Conservation (phyloP, 2,329 filamentous ascomycete species). For the Alternaria sp. region DNA sequence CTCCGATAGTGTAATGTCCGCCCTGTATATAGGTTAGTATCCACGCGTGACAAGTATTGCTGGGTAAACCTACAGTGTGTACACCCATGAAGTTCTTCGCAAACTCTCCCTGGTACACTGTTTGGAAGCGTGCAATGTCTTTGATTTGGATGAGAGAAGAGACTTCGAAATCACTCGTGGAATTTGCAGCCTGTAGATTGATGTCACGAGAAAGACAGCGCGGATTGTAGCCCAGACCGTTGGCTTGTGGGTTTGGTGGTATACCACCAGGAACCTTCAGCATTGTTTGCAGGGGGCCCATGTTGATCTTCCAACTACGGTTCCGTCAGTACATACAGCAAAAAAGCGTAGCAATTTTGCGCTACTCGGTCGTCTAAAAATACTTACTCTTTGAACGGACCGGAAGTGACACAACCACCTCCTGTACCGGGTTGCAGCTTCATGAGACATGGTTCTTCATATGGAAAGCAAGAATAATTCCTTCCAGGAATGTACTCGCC, state of each 20-base stretch:
- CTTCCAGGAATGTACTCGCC: conserved; percentile 45
- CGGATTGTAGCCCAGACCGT: conserved; percentile 44
- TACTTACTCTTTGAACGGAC: conserved; percentile 59
- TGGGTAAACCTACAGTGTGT: conserved; percentile 40
- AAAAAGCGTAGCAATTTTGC: background rate
- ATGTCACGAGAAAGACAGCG: conserved; percentile 52
- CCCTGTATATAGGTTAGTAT: conserved; percentile 19
- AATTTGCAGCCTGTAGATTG: conserved; percentile 30
- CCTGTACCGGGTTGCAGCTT: conserved; percentile 53
- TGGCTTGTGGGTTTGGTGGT: conserved; percentile 37
- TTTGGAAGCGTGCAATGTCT: conserved; percentile 47
- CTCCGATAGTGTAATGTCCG: conserved; percentile 54
- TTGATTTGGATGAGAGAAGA: conserved; percentile 31
- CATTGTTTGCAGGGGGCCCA: conserved; percentile 57
- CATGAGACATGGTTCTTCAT: conserved; percentile 12
- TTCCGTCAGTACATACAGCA: background rate
- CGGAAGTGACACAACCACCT: conserved; percentile 62
- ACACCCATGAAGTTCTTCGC: conserved; percentile 49
- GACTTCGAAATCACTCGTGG: conserved; percentile 35
- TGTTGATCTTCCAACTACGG: conserved; percentile 47
- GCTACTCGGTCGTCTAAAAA: background rate
- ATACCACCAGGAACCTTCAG: conserved; percentile 31
- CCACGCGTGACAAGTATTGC: no score
- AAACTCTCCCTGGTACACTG: conserved; percentile 50
- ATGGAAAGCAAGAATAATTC: conserved; percentile 40